Evolutionary conservation across 805 yeast species (phyloP).

Genomic region (Debaryomyces tyrocola): DNA sequence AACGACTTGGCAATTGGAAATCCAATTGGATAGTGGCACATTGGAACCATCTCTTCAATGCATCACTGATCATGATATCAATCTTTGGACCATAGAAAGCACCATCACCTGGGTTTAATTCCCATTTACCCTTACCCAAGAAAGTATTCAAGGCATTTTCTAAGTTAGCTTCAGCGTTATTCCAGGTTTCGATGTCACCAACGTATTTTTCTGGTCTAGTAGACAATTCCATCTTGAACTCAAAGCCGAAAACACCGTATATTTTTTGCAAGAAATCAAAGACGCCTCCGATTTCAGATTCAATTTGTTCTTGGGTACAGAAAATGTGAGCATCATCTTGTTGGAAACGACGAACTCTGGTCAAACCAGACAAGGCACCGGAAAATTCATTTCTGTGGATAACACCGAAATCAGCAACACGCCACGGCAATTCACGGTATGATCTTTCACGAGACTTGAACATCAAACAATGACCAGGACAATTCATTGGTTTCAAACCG

Average conservation of each 20-base stretch:
- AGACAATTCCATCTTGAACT: conserved; percentile 94
- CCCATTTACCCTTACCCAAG: conserved; percentile 83
- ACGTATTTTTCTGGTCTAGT: conserved; percentile 97
- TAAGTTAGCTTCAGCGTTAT: conserved; percentile 82
- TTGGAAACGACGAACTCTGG: conserved; percentile 98
- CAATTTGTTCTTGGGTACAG: conserved; percentile 92
- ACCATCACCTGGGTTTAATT: conserved; percentile 95
- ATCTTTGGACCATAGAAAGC: conserved; percentile 96
- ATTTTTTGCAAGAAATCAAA: conserved; percentile 83
- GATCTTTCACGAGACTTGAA: conserved; percentile 92
- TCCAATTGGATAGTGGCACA: conserved; percentile 99
- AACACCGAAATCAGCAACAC: conserved; percentile 98
- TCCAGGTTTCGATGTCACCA: conserved; percentile 94
- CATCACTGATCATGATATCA: conserved; percentile 93
- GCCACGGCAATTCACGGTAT: conserved; percentile 96
- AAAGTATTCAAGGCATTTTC: conserved; percentile 79
- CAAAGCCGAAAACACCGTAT: conserved; percentile 91
- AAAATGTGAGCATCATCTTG: conserved; percentile 99
- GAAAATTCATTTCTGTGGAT: conserved; percentile 95
- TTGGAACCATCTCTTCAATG: conserved; percentile 95
- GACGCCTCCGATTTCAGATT: conserved; percentile 75
- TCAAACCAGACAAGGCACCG: conserved; percentile 87
- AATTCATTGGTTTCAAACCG: conserved; percentile 94
- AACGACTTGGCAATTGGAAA: conserved; percentile 95
- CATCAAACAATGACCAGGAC: conserved; percentile 91